Evolutionary conservation across 2,329 filamentous ascomycete species (phyloP), one percentile per base, ranked within the genome.

Genomic region (Sphaerostilbella broomeana): DNA sequence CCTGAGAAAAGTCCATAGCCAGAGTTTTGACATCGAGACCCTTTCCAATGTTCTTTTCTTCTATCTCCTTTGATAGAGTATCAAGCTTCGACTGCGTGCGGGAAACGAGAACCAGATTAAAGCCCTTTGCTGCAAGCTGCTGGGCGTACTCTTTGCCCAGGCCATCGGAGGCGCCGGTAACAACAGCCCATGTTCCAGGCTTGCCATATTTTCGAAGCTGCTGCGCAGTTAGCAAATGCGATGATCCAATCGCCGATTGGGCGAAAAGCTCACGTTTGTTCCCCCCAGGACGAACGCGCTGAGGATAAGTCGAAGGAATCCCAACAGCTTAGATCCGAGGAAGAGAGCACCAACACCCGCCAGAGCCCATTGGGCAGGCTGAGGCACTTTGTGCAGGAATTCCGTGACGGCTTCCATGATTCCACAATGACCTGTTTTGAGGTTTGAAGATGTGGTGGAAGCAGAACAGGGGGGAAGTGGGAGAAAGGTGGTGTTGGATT

Each of bases 131-230:
- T 17, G 92, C 89, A 42, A 98, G 81, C 62, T 97, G 88, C 21
- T 84, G 73, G 25, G 90, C 87, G 60, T 87, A 98, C 68, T 98
- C 92, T 67, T 95, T 97, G 59, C 92, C 92, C 47, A 98, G 81
- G 48, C 92, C 94, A 63, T 98, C 92, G 9, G 89, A 95, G 36
- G 90, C 92, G 47, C 92, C 92, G 18, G 92, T 98, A 27, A 98
- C 76, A 40, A 98, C 78, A 21, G 86, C 92, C 89, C 90, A 98
- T 43, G 84, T 89, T 46, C 90, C 90, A 55, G 87, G 86, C 52
- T 84, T 84, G 51, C 89, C 92, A 67, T 94, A 97, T 51, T 84
- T 87, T 53, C 81, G 81, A 43, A 98, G 80, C 90, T 45, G 10
- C 20, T 7, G 22, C 4, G 29, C 22, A n/a, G 35, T 43, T 26